Base-by-base conservation (phyloP, 2,329 filamentous ascomycete genomes). In the Penicillium aurantiogriseum region DNA sequence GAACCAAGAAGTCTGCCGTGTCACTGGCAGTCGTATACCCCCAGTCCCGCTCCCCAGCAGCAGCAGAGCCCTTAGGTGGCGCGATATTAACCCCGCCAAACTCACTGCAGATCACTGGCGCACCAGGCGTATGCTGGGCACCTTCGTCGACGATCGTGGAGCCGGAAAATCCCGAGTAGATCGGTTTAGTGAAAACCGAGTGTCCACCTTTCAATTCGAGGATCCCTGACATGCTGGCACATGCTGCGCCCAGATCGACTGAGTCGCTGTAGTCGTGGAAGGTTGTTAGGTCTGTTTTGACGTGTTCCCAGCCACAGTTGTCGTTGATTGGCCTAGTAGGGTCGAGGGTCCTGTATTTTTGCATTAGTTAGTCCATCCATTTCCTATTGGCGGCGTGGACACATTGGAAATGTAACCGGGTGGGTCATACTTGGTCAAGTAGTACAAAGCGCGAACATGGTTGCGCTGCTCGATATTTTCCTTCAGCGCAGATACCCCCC, bases 221-320 rank as follows among this genome's bases (percentile, higher is more conserved):
- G 42, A 88, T 87, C 1, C 77, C 76, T 1, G 48, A 74, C 29
- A 87, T 71, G 3, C 74, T 79, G 0, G 76, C 72, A 65, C 85
- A 88, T 2, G 82, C 83, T 57, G 80, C 74, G 5, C 80, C 76
- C 7, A 89, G 78, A 23, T 79, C 81, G 0, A 81, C 76, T 0
- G 77, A 83, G 64, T 88, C 86, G 19, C 79, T 77, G 67, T 89
- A 89, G 70, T 89, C 86, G 69, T 89, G 87, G 76, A 87, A 89
- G 0, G 86, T 88, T 25, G 83, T 84, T 2, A 89, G 74, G 63
- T 89, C 86, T 0, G 83, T 86, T 11, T 78, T 64, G 6, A 88
- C 85, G 61, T 88, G 86, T 66, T 89, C 85, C 87, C 87, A 89
- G 35, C 87, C 87, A 62, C 86, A 89, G 71, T 89, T 89, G 70